phyloP scores from a whole-genome alignment of 2,329 filamentous ascomycete species.

The Fusarium mangiferae region DNA sequence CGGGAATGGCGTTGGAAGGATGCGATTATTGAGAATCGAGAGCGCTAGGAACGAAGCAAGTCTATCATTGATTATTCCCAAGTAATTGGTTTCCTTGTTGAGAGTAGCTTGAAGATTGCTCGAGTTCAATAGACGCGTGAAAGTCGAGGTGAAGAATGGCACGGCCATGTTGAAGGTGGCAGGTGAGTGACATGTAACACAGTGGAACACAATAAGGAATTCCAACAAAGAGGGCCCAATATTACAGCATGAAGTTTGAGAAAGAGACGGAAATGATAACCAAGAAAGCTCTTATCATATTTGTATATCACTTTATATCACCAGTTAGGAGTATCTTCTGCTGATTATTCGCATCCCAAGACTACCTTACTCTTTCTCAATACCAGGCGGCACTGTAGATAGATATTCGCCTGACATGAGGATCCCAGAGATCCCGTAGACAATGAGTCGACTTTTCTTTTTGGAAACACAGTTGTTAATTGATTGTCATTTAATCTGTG shows the following conservation, averaged over 20 bases:
- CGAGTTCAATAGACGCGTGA: no score
- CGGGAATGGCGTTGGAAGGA: constrained; percentile 27
- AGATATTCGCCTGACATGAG: neutral
- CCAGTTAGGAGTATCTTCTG: neutral
- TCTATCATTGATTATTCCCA: neutral
- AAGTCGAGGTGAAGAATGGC: neutral
- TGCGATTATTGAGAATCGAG: constrained; percentile 5
- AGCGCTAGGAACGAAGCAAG: neutral
- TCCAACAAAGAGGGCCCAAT: neutral
- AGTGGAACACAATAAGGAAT: neutral
- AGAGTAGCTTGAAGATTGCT: neutral
- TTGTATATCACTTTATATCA: neutral
- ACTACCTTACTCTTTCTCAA: neutral
- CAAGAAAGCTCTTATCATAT: neutral
- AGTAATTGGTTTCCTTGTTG: neutral
- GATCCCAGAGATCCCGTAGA: neutral
- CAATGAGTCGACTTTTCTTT: neutral
- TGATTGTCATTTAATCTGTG: neutral
- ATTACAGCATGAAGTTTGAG: neutral
- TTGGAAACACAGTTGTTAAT: neutral
- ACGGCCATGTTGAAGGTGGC: neutral
- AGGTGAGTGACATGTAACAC: neutral
- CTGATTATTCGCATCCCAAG: neutral
- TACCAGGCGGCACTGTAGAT: neutral
- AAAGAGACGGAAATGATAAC: neutral